These are phyloP conservation scores for Saposhnikovia divaricata DNA, from an alignment of 129 eudicot genomes.

Conservation along the genomic window DNA sequence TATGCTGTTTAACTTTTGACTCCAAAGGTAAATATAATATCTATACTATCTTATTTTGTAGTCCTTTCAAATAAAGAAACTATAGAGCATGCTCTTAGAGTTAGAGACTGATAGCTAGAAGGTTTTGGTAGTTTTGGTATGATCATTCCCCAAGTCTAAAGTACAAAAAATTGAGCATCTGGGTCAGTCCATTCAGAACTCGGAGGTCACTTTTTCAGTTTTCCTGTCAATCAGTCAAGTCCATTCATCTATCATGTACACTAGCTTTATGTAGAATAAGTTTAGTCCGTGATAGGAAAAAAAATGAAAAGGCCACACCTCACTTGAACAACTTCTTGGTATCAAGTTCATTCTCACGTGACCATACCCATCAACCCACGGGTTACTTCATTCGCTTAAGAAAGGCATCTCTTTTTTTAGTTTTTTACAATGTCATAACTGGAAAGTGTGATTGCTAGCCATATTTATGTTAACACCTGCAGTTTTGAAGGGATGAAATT, in stretches of 20 bases:
- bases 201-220: neutral
- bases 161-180: neutral
- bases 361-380: too few species aligned
- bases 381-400: too few species aligned
- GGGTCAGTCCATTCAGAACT: neutral
- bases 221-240: neutral
- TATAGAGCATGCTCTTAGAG: neutral
- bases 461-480: neutral
- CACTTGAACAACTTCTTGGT: neutral
- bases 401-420: neutral
- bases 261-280: too few species aligned
- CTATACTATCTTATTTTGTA: neutral
- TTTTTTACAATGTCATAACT: neutral
- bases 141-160: neutral
- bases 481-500: neutral
- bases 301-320: neutral
- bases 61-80: neutral
- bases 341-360: neutral
- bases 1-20: neutral
- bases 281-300: neutral
- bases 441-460: neutral
- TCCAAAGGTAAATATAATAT: neutral
- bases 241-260: neutral
- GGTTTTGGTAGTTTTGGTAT: neutral
- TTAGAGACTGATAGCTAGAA: neutral